A percentile compares a stretch with the other conserved stretches of the same genome.
Conservation (phyloP, 1,139 yeast species). For the Kurtzmaniella quercitrusa region DNA sequence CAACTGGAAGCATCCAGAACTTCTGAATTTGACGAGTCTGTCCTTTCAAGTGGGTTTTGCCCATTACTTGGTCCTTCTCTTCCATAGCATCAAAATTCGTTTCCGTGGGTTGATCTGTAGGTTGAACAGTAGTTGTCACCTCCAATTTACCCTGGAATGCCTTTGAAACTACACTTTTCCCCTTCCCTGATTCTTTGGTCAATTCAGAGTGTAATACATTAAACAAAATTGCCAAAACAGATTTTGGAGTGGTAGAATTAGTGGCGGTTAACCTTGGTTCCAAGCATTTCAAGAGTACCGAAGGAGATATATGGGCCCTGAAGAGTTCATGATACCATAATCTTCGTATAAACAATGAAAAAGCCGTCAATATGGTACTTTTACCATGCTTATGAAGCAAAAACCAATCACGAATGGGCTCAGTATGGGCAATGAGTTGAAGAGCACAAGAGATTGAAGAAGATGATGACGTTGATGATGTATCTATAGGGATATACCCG, state of each 20-base stretch:
- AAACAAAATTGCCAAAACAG: conserved; percentile 56
- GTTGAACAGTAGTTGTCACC: conserved; percentile 23
- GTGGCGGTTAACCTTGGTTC: conserved; percentile 26
- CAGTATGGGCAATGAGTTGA: conserved; percentile 53
- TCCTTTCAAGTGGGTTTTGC: too few relatives aligned
- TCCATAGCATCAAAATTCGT: too few relatives aligned
- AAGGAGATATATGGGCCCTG: conserved; percentile 63
- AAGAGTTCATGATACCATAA: conserved; percentile 62
- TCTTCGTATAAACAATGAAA: conserved; percentile 49
- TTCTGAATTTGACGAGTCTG: conserved; percentile 25
- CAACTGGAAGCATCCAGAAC: conserved; percentile 58
- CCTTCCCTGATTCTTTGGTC: conserved; percentile 13
- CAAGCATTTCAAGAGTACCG: conserved; percentile 53
- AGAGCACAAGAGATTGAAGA: conserved; percentile 57
- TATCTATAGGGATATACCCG: conserved; percentile 64
- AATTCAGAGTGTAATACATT: conserved; percentile 43
- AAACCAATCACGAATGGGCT: conserved; percentile 48
- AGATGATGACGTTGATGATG: too few relatives aligned
- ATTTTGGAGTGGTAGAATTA: conserved; percentile 48
- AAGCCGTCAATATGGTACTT: conserved; percentile 3
- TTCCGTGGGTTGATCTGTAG: too few relatives aligned
- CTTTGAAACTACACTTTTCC: conserved; percentile 14
- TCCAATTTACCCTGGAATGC: conserved; percentile 52
- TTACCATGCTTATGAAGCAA: conserved; percentile 15
- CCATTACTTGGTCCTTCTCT: conserved; percentile 13